Evolutionary conservation across 2,329 filamentous ascomycete species (phyloP).

Genomic region (Sporothrix sp.): DNA sequence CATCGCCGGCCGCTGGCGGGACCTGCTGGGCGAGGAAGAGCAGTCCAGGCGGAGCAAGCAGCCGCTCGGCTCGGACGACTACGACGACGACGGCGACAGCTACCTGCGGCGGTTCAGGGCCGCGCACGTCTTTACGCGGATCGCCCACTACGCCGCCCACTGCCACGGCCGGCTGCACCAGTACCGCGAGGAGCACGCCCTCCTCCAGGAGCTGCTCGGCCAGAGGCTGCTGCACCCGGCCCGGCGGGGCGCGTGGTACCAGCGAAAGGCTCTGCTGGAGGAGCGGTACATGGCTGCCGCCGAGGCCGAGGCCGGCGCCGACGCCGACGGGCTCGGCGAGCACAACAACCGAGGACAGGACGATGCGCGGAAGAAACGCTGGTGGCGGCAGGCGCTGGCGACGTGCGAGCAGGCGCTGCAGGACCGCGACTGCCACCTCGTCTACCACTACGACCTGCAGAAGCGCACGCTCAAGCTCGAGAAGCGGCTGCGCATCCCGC

Average conservation of each 20-base stretch:
- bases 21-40: no score
- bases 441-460: conserved; percentile 89
- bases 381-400: conserved; percentile 63
- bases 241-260: conserved; percentile 85
- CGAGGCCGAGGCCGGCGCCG: no score
- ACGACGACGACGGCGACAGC: conserved; percentile 71
- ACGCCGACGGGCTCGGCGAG: conserved; percentile 26
- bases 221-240: conserved; percentile 81
- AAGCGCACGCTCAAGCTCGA: conserved; percentile 91
- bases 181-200: conserved; percentile 62
- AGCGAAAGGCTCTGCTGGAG: conserved; percentile 85
- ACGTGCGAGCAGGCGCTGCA: conserved; percentile 85
- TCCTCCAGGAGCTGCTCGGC: conserved; percentile 64
- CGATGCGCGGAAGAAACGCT: conserved; percentile 78
- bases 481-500: conserved; percentile 69
- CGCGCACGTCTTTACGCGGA: conserved; percentile 85
- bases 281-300: conserved; percentile 83
- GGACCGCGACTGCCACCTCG: conserved; percentile 80
- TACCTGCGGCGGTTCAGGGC: conserved; percentile 86
- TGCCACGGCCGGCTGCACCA: conserved; percentile 75
- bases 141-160: conserved; percentile 77
- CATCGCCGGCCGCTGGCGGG: conserved; percentile 73
- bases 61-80: conserved; percentile 66
- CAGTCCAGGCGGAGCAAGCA: conserved; percentile 69
- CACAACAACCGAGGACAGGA: no score